Evolutionary conservation across 2,329 filamentous ascomycete species (phyloP), one percentile per base, ranked within the genome.

Genomic region (Fusarium continuum): DNA sequence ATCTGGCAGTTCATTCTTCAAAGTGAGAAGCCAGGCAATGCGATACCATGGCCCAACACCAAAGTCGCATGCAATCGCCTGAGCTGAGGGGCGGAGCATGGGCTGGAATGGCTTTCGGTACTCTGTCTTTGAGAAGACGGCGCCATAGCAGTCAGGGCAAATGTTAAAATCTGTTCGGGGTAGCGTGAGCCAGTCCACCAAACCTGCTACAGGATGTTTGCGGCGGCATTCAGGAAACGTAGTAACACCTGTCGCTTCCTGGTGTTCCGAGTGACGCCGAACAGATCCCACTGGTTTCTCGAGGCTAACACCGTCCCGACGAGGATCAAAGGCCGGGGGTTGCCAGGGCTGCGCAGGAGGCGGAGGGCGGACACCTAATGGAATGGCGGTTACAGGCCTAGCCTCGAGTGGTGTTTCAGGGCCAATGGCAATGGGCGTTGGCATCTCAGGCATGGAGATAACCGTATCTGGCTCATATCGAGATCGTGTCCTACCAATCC

Each of bases 141-240:
- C 82, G 4, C 84, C 81, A 73, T 91, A 92, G 77, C 94, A 98
- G 11, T 85, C 86, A 0, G 92, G 91, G 69, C 94, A 97, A 39
- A 97, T 89, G 61, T 91, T 87, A 67, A 97, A 90, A 11, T 88
- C 84, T 59, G 88, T 85, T 13, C 87, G 85, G 5, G 86, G 86
- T 5, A 97, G 80, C 0, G 89, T 93, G 60, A 93, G 87, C 91
- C 93, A 97, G 70, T 95, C 92, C 61, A 89, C 81, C 59, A 88
- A 83, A 2, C 88, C 88, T 9, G 84, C 78, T 11, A 86, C 83
- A 10, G 86, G 85, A 5, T 82, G 78, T 32, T 83, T 85, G 58
- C 91, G 84, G 7, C 88, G 89, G 68, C 93, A 97, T 4, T 87
- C 82, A 4, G 90, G 86, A 13, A 93, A 80, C 19, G 79, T 77